These are phyloP conservation scores for Harringtonia aguacate DNA, from an alignment of 2,329 filamentous ascomycete species.

Conservation along the genomic window DNA sequence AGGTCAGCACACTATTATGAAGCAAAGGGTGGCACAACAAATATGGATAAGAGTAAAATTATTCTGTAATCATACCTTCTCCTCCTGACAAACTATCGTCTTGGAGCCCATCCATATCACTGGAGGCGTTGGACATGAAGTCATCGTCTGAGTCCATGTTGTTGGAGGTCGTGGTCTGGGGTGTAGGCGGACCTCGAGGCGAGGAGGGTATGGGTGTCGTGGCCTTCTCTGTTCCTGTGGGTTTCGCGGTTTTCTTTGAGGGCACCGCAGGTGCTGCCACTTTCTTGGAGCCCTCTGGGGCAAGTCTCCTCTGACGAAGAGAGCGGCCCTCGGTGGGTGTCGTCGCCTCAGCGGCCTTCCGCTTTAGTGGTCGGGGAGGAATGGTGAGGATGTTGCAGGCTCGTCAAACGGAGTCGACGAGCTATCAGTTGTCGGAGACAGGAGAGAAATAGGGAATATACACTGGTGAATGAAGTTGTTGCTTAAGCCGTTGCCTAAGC, in stretches of 20 bases:
- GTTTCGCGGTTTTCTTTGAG: neutral
- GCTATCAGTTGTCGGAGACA: neutral
- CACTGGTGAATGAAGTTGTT: too few relatives aligned
- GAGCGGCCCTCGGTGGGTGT: slow-evolving; percentile 32
- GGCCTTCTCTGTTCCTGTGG: neutral
- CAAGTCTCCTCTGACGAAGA: slow-evolving; percentile 39
- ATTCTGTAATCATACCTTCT: slow-evolving; percentile 39
- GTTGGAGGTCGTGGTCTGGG: slow-evolving; percentile 35
- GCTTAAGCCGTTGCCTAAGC: too few relatives aligned
- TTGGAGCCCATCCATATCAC: slow-evolving; percentile 62
- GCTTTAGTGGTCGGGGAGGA: slow-evolving; percentile 48
- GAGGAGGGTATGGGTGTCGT: neutral
- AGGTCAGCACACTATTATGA: neutral
- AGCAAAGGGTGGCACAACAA: neutral
- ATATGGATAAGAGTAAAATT: too few relatives aligned
- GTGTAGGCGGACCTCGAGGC: slow-evolving; percentile 8
- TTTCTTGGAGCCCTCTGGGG: slow-evolving; percentile 34
- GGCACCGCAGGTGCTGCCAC: slow-evolving; percentile 43
- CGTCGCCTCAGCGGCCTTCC: slow-evolving; percentile 57
- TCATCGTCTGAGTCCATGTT: slow-evolving; percentile 95
- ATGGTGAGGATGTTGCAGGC: slow-evolving; percentile 31
- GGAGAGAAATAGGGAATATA: neutral
- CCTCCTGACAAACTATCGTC: slow-evolving; percentile 55
- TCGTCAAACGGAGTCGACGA: slow-evolving; percentile 14
- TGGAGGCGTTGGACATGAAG: slow-evolving; percentile 76